Evolutionary conservation across 106 monocot genomes (phyloP).

Genomic region (Amphibolis antarctica): DNA sequence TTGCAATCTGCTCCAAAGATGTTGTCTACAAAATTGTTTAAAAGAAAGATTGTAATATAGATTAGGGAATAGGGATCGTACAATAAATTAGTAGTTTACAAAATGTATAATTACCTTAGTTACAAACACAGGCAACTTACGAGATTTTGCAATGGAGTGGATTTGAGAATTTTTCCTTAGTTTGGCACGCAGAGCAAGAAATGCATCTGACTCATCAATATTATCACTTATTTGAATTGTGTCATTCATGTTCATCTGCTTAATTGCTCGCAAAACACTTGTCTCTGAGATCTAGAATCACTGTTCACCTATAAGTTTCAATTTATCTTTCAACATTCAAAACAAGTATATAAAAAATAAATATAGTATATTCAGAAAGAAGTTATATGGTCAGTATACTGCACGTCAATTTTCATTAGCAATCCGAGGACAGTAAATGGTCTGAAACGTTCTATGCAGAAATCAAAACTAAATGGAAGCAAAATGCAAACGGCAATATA

Average conservation of each 20-base stretch:
- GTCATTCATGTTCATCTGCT: slow-evolving; percentile 49
- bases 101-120: slow-evolving; percentile 44
- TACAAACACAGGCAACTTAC: slow-evolving; percentile 53
- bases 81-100: background rate
- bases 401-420: no score
- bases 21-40: slow-evolving; percentile 30
- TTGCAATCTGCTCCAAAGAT: slow-evolving; percentile 54
- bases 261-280: slow-evolving; percentile 61
- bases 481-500: no score
- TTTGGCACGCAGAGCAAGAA: slow-evolving; percentile 68
- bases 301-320: slow-evolving; percentile 43
- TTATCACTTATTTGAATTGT: slow-evolving; percentile 49
- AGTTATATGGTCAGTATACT: background rate
- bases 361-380: background rate
- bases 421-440: no score
- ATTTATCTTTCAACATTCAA: background rate
- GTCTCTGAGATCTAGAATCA: slow-evolving; percentile 62
- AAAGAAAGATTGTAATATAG: background rate
- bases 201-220: slow-evolving; percentile 70
- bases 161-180: slow-evolving; percentile 79
- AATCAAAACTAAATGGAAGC: no score
- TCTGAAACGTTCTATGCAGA: no score
- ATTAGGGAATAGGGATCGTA: background rate
- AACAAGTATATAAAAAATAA: background rate
- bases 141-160: slow-evolving; percentile 52